Percentiles rank a stretch among this genome's conserved stretches.
Evolutionary conservation across 1,284 basidiomycete genomes (phyloP).

Genomic region (Marasmius tenuissimus): DNA sequence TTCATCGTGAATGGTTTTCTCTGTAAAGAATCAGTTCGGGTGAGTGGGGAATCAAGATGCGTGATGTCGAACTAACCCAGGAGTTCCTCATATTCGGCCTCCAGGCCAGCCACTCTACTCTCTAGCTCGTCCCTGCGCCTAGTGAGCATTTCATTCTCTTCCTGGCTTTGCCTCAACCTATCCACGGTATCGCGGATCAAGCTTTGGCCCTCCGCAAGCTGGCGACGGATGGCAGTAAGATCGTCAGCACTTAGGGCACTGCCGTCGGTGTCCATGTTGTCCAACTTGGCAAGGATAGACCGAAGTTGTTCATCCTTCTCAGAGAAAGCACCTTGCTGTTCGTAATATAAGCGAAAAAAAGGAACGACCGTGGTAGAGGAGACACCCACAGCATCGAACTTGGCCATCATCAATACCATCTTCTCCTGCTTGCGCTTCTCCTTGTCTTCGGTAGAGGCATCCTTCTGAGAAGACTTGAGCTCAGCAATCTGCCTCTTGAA

Average conservation of each 20-base stretch:
- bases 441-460: slow-evolving; percentile 89
- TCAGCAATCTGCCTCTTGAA: slow-evolving; percentile 81
- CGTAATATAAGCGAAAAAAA: slow-evolving; percentile 5
- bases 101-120: slow-evolving; percentile 76
- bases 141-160: slow-evolving; percentile 87
- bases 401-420: slow-evolving; percentile 99
- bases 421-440: slow-evolving; percentile 99
- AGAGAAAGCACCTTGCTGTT: slow-evolving; percentile 82
- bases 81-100: slow-evolving; percentile 95
- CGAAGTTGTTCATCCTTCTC: slow-evolving; percentile 94
- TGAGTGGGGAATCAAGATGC: slow-evolving; percentile 11
- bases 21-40: slow-evolving; percentile 36
- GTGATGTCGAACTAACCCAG: slow-evolving; percentile 58
- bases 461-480: slow-evolving; percentile 81
- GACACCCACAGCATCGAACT: slow-evolving; percentile 84
- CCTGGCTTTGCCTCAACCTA: slow-evolving; percentile 84
- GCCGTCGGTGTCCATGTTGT: slow-evolving; percentile 63
- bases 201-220: slow-evolving; percentile 87
- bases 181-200: slow-evolving; percentile 89
- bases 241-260: slow-evolving; percentile 72
- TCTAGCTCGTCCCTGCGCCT: slow-evolving; percentile 90
- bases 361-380: slow-evolving; percentile 12
- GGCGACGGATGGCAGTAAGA: slow-evolving; percentile 77
- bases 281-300: slow-evolving; percentile 80
- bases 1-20: slow-evolving; percentile 84